Conservation (phyloP, 371 early-diverging fungal genomes). For the Mortierella sp. region DNA sequence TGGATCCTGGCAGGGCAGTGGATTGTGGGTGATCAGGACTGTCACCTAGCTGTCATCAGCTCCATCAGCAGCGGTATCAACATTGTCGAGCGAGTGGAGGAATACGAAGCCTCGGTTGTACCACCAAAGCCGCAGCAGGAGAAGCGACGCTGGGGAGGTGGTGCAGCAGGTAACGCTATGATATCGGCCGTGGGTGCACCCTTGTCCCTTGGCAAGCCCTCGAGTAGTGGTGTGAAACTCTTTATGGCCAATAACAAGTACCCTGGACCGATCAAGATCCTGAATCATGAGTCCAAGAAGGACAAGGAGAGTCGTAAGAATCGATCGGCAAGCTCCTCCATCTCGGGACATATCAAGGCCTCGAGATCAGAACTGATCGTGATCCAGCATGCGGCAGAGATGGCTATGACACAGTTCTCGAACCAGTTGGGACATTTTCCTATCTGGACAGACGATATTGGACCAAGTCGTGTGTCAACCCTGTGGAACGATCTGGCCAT, state of each 20-base stretch:
- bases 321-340: constrained; percentile 44
- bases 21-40: constrained; percentile 78
- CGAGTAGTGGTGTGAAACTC: constrained; percentile 36
- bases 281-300: constrained; percentile 36
- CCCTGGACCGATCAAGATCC: constrained; percentile 52
- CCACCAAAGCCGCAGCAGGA: constrained; percentile 49
- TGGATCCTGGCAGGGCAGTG: constrained; percentile 82
- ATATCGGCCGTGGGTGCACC: constrained; percentile 52
- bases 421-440: constrained; percentile 79
- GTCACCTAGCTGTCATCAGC: constrained; percentile 73
- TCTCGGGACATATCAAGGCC: constrained; percentile 38
- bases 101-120: constrained; percentile 37
- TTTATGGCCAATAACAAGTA: constrained; percentile 49
- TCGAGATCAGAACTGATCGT: constrained; percentile 53
- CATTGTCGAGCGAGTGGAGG: constrained; percentile 68
- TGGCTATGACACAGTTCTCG: constrained; percentile 75
- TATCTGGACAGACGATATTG: constrained; percentile 64
- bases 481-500: constrained; percentile 65
- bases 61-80: constrained; percentile 79
- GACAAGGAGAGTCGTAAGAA: constrained; percentile 44
- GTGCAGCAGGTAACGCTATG: constrained; percentile 41
- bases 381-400: constrained; percentile 81
- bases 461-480: constrained; percentile 66
- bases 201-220: constrained; percentile 33
- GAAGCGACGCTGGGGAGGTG: constrained; percentile 46